Evolutionary conservation across 2,329 filamentous ascomycete species (phyloP).

Genomic region (Penicillium hesseltinei): DNA sequence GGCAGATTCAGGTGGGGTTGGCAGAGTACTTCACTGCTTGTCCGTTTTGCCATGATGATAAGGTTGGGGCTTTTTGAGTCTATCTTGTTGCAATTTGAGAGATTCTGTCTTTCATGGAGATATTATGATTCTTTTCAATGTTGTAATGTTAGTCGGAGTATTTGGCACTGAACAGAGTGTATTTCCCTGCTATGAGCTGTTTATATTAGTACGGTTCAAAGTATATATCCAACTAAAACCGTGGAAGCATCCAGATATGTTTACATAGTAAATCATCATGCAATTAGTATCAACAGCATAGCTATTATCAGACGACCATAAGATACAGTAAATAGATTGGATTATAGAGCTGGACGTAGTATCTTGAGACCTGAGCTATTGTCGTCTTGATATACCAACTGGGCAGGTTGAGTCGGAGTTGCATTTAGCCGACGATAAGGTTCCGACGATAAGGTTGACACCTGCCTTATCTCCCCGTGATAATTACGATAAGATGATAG

Average conservation of each 20-base stretch:
- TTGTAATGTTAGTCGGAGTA: neutral
- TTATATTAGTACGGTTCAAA: no score
- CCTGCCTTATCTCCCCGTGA: neutral
- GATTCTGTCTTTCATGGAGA: neutral
- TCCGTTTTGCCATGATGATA: slow-evolving; percentile 1
- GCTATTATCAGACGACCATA: neutral
- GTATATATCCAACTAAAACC: neutral
- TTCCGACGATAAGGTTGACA: neutral
- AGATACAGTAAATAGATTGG: neutral
- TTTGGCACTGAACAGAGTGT: no score
- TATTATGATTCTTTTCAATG: neutral
- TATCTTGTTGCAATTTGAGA: neutral
- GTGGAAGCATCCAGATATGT: neutral
- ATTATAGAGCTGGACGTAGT: neutral
- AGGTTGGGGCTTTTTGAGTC: neutral
- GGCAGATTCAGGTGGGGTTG: neutral
- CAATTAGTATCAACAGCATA: neutral
- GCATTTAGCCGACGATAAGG: neutral
- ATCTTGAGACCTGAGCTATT: neutral
- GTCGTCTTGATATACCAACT: neutral
- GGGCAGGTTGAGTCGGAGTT: neutral
- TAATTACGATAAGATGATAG: neutral
- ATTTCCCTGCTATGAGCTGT: neutral
- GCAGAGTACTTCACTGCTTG: neutral
- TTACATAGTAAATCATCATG: neutral